Evolutionary conservation across 108 stramenopile genomes (phyloP).

Genomic region (Nannochloropsis gaditana): DNA sequence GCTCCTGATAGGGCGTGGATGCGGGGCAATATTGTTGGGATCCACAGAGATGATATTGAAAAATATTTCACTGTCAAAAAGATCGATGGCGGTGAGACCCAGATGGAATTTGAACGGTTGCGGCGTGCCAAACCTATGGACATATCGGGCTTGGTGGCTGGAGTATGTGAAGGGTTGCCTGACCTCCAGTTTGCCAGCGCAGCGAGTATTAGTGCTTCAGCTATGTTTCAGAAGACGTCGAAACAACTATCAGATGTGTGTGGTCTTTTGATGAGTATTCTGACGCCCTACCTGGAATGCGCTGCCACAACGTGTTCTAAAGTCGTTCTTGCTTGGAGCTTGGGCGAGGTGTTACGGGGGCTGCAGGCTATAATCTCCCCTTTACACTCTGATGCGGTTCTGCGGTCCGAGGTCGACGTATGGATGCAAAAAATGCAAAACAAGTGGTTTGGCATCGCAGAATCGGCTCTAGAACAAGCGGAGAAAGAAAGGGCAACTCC

Average conservation of each 20-base stretch:
- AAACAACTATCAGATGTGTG: too few species aligned
- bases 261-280: neutral
- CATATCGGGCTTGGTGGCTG: neutral
- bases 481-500: neutral
- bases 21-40: neutral
- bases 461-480: neutral
- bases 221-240: too few species aligned
- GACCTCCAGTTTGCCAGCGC: slow-evolving; percentile 15
- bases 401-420: neutral
- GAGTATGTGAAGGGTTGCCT: neutral
- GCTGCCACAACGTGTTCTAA: neutral
- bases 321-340: neutral
- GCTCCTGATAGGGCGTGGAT: neutral
- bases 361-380: neutral
- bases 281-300: neutral
- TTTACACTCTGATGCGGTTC: neutral
- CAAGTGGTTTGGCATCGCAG: neutral
- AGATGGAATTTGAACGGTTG: neutral
- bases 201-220: neutral
- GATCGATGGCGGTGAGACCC: neutral
- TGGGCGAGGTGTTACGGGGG: neutral
- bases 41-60: slow-evolving; percentile 13
- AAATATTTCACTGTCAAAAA: neutral
- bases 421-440: neutral
- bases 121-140: slow-evolving; percentile 3